phyloP scores from a whole-genome alignment of 2,329 filamentous ascomycete genomes.

The Penicillium corylophilum region DNA sequence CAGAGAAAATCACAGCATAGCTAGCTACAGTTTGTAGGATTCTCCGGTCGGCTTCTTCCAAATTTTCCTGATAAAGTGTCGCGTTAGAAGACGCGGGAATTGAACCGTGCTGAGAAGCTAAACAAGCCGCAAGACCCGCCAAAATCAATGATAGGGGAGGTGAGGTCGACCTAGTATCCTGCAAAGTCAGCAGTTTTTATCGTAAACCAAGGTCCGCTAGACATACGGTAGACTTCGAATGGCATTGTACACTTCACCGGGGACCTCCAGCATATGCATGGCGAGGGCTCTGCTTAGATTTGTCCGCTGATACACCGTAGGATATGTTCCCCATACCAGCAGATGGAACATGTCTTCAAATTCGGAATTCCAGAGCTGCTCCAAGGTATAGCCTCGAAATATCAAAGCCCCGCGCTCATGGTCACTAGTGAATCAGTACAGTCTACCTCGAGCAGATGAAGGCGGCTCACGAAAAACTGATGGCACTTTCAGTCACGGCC shows the following conservation, averaged over 20 bases:
- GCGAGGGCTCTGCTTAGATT: constrained; percentile 21
- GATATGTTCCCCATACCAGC: constrained; percentile 30
- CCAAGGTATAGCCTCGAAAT: constrained; percentile 30
- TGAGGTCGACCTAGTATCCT: constrained; percentile 13
- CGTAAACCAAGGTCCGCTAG: too few relatives aligned
- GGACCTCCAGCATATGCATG: constrained; percentile 21
- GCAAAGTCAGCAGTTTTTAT: not conserved
- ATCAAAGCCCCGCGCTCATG: constrained; percentile 28
- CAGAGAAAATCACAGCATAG: constrained; percentile 27
- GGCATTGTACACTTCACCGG: constrained; percentile 21
- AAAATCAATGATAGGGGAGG: constrained; percentile 29
- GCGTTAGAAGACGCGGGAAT: constrained; percentile 23
- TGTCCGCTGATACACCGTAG: constrained; percentile 21
- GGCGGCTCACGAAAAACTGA: constrained; percentile 33
- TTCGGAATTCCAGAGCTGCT: constrained; percentile 31
- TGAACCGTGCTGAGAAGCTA: constrained; percentile 19
- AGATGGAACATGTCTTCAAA: constrained; percentile 36
- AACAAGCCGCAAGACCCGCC: constrained; percentile 30
- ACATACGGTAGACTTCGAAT: constrained; percentile 28
- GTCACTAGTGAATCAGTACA: constrained; percentile 20
- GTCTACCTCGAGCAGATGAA: not conserved
- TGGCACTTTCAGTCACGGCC: constrained; percentile 26
- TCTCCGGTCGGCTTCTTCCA: constrained; percentile 17
- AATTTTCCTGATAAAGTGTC: constrained; percentile 26
- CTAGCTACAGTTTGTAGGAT: constrained; percentile 27